Evolutionary conservation across 208 protist genomes (phyloP), one percentile per base, ranked within the genome.

Genomic region (Novymonas esmeraldas): DNA sequence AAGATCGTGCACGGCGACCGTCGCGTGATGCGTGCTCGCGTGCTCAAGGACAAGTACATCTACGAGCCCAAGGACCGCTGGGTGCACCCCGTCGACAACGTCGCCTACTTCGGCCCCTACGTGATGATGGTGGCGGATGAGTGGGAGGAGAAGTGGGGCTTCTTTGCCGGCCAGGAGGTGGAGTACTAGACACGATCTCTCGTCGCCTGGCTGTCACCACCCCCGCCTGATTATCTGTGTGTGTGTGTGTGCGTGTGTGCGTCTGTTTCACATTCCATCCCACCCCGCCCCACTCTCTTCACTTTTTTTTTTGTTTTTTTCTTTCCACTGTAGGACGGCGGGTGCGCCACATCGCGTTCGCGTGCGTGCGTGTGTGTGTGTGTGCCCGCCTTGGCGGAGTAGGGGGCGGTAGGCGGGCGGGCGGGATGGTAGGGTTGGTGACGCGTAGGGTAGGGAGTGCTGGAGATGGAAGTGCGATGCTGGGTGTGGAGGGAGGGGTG

Each of bases 111-210:
- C 54, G 84, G 83, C 56, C 87, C 87, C 33, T 97, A 97, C 70
- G 87, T 97, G 26, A 95, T 93, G 83, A 97, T 97, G 92, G 87
- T 94, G 28, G 86, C 87, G 55, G 92, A 97, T 57, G 92, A 97
- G 73, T 94, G 87, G 89, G 89, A 97, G 72, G 92, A 97, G 78
- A 97, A 97, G 82, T 97, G 92, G 92, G 92, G 92, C 24, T 97
- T 97, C 74, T 95, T 97, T 60, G 89, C 89, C 0, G 92, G 92
- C 56, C 87, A 94, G 78, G 89, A 97, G 72, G 87, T 92, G 52
- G 86, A 93, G 78, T 97, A 93, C 76, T 97, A 92, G 56, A 34
- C 36, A 14, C 46, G 24, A 18, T n/a, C 56, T n/a, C 46, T 16
- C 13, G 56, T 28, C 22, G 11, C n/a, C 31, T 7, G 13, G 7